These are phyloP conservation scores for Termitomyces sp. DNA, from an alignment of 768 basidiomycete genomes.

Conservation along the genomic window DNA sequence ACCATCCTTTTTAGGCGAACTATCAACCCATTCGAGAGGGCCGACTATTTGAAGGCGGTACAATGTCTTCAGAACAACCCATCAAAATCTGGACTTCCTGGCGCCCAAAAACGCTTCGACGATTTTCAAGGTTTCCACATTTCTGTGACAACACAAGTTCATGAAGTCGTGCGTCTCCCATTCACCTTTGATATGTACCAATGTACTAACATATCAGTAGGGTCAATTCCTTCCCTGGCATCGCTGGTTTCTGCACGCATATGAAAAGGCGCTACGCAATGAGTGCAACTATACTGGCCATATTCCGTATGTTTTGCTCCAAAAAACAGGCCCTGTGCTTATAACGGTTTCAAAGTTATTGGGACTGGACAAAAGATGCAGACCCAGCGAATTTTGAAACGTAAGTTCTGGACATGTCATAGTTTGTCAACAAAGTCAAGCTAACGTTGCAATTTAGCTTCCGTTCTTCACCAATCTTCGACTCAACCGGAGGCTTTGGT, in stretches of 20 bases:
- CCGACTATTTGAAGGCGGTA: slow-evolving; percentile 3
- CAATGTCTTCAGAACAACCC: background rate
- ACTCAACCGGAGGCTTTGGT: slow-evolving; percentile 30
- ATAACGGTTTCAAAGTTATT: slow-evolving; percentile 21
- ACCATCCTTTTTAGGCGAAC: background rate
- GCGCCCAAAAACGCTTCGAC: slow-evolving; percentile 2
- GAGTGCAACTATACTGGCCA: slow-evolving; percentile 22
- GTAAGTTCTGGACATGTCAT: background rate
- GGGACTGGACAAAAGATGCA: slow-evolving; percentile 34
- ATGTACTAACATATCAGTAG: background rate
- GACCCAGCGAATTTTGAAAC: slow-evolving; percentile 17
- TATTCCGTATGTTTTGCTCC: slow-evolving; percentile 13
- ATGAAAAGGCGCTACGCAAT: slow-evolving; percentile 17
- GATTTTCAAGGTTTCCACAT: slow-evolving; percentile 9
- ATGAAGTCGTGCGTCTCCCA: slow-evolving; percentile 1
- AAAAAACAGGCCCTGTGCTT: background rate
- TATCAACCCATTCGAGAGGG: background rate
- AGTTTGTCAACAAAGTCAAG: background rate
- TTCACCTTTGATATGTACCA: too few species aligned
- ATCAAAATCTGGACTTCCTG: background rate
- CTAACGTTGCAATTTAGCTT: slow-evolving; percentile 18
- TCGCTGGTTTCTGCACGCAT: slow-evolving; percentile 18
- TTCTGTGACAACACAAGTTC: background rate
- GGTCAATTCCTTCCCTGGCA: slow-evolving; percentile 28
- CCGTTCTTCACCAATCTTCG: slow-evolving; percentile 27